Base-by-base conservation (phyloP, 257 asterid genomes). In the Nicotiana sylvestris region DNA sequence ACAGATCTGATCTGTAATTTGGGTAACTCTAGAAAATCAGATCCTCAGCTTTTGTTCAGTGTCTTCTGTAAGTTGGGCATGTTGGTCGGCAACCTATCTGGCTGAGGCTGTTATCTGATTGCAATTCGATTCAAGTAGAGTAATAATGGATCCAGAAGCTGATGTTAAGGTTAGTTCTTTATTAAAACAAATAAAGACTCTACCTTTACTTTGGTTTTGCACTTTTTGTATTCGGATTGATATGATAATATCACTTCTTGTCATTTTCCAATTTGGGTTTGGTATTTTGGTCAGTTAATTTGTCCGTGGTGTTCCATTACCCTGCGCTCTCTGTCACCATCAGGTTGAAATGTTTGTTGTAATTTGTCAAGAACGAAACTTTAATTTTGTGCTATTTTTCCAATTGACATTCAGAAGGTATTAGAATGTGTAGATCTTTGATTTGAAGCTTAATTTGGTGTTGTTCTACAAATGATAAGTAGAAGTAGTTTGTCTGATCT, bases 61-160 rank as follows among this genome's bases (percentile, higher is more conserved):
- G 82, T 6, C 69, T 37, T 37, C 25, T 37, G 86, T 69, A 81
- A 76, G 49, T 43, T 77, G 87, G 89, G 89, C 76, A 91, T 92
- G 98, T 85, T 78, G 85, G 78, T 69, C 60, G 81, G 72, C 39
- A 9, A 77, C 78, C 37, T 78, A 77, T 87, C 80, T 61, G 84
- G 87, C 82, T 91, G 88, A 89, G 87, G 83, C 84, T 83, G 37
- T 21, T 72, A 74, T 68, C 66, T 85, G 66, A 85, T 78, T 86
- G 87, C 76, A 86, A 84, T 84, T 82, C 85, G 66, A 62, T 84
- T 83, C 74, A 80, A 88, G 85, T 86, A 56, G 60, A 82, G 85
- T 56, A 83, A 81, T 82, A 70, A 93, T 95, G 98, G 98, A 95
- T 85, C 84, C 94, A 66, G 98, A 92, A 89, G 90, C 89, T 60